Base-by-base conservation (phyloP, 495 filamentous ascomycete species). In the Penicillium ucsense region DNA sequence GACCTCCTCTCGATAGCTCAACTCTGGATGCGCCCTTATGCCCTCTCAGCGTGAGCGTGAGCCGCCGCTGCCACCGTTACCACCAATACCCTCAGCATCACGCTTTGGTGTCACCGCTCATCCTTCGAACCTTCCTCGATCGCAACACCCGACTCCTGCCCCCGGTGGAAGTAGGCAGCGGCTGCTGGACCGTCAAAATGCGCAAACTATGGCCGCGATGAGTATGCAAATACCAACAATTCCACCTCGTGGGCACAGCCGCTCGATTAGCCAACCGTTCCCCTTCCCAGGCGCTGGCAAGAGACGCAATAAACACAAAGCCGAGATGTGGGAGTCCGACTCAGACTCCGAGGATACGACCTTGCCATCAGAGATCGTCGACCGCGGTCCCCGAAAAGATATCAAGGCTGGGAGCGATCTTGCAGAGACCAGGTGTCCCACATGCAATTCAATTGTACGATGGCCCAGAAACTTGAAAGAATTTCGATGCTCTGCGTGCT, bases 401-500 rank as follows among this genome's bases (percentile, higher is more conserved):
- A 35, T 49, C 11, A 58, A 59, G 27, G 55, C 54, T 34, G 50
- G 51, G 29, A 38, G 55, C 8, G 70, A 77, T 10, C 50, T 73
- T 52, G 73, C 69, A n/a, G 82, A 83, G 31, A 87, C 87, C 9
- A 84, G 77, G 55, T 94, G 88, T 57, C 82, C 83, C 71, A 88
- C 86, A 8, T 94, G 90, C 61, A 85, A 83, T 60, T 85, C 83
- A 41, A 78, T 80, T 36, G 80, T 95, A 41, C 81, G 82, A 41
- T 95, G 89, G 86, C 89, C 90, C n/a, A 77, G 75, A 49, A 74
- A 83, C 47, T 60, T 91, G 53, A 75, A 77, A 29, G 73, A 83
- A 37, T 95, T 90, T 66, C 76, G 88, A 54, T 96, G 90, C 64
- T 85, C 86, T 32, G 80, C 85, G 41, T 96, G 90, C 64, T 68